Percentiles rank a stretch among this genome's conserved stretches.
phyloP scores from a whole-genome alignment of 805 yeast genomes.

The Millerozyma acaciae region DNA sequence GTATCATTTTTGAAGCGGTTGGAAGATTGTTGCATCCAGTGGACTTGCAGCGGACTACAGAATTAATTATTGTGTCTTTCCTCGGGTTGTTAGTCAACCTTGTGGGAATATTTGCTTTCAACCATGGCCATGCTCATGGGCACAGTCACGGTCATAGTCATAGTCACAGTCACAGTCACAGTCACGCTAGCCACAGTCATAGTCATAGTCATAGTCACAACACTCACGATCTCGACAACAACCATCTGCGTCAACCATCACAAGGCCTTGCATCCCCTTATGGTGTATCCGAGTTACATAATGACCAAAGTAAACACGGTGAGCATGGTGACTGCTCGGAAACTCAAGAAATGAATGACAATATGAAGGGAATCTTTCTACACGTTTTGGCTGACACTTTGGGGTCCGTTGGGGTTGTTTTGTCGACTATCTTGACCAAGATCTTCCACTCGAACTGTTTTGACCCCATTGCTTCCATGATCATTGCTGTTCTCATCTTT shows the following conservation, averaged over 20 bases:
- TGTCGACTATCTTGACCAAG: constrained; percentile 77
- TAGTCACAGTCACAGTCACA: constrained; percentile 26
- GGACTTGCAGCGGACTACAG: constrained; percentile 71
- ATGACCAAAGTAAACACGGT: constrained; percentile 5
- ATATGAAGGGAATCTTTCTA: constrained; percentile 90
- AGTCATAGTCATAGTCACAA: constrained; percentile 16
- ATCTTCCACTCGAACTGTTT: constrained; percentile 67
- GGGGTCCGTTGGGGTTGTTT: constrained; percentile 96
- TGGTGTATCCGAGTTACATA: too few relatives aligned
- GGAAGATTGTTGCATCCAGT: constrained; percentile 80
- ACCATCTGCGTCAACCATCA: constrained; percentile 1
- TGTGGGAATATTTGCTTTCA: constrained; percentile 92
- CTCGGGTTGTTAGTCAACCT: constrained; percentile 84
- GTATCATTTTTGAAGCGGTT: constrained; percentile 81
- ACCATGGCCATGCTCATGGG: constrained; percentile 66
- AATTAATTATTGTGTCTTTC: constrained; percentile 76
- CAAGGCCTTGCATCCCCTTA: constrained; percentile 9
- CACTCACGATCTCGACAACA: constrained; percentile 16
- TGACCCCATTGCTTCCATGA: constrained; percentile 88
- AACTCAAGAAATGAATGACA: constrained; percentile 41
- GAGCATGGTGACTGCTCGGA: constrained; percentile 8
- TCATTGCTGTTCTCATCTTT: constrained; percentile 79
- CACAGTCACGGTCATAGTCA: constrained; percentile 35
- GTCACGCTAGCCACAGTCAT: constrained; percentile 30
- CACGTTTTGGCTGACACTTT: constrained; percentile 94